Conservation (phyloP, 2,329 filamentous ascomycete species). For the Sporothrix phasma region DNA sequence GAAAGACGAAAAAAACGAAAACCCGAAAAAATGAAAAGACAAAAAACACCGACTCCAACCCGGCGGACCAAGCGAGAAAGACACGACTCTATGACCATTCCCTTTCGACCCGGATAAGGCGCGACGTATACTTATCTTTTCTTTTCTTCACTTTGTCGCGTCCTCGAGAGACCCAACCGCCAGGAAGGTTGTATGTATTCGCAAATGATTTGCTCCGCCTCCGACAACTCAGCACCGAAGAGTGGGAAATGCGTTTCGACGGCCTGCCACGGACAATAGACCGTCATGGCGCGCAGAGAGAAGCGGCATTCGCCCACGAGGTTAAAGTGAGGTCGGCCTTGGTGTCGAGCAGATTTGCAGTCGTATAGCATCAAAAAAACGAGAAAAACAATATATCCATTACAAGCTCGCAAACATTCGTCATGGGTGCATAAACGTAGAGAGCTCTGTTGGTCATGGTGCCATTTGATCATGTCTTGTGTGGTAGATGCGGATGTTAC, state of each 20-base stretch:
- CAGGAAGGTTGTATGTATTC: conserved; percentile 24
- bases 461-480: neutral
- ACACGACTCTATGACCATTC: conserved; percentile 23
- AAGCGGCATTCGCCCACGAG: conserved; percentile 43
- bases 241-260: conserved; percentile 36
- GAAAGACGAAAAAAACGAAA: conserved; percentile 3
- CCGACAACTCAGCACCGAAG: conserved; percentile 56
- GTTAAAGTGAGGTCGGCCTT: conserved; percentile 58
- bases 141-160: conserved; percentile 20
- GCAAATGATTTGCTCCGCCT: conserved; percentile 53
- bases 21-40: neutral
- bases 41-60: neutral
- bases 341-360: conserved; percentile 49
- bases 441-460: neutral
- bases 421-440: neutral
- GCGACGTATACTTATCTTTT: conserved; percentile 33
- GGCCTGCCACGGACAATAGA: neutral
- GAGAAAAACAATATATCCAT: conserved; percentile 14
- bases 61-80: neutral
- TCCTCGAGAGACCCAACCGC: neutral
- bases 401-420: neutral
- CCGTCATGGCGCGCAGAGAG: too few relatives aligned
- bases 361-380: conserved; percentile 19
- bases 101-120: conserved; percentile 33
- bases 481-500: neutral